These are phyloP conservation scores for Bipolaris oryzae DNA, from an alignment of 2,329 filamentous ascomycete genomes.

Conservation along the genomic window DNA sequence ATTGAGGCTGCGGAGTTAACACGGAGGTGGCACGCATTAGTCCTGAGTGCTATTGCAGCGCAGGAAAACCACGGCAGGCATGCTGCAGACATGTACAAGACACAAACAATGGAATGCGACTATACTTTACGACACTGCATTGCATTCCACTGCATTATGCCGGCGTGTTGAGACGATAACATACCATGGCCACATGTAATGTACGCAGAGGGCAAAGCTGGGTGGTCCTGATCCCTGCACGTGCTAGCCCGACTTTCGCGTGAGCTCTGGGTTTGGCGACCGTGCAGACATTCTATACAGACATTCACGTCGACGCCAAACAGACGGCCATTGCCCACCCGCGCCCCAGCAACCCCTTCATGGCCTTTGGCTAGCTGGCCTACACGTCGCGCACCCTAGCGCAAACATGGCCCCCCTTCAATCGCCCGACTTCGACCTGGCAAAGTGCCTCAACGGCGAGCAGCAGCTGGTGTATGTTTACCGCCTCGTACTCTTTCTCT, in stretches of 20 bases:
- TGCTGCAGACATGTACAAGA: not conserved
- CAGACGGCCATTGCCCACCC: slow-evolving; percentile 24
- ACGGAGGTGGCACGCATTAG: slow-evolving; percentile 16
- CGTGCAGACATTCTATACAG: slow-evolving; percentile 17
- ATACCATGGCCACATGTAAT: not conserved
- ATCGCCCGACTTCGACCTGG: slow-evolving; percentile 70
- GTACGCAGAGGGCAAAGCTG: slow-evolving; percentile 1
- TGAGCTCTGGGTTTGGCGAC: slow-evolving; percentile 26
- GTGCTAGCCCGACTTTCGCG: slow-evolving; percentile 22
- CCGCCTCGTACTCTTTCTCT: slow-evolving; percentile 3
- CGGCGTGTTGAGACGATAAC: not conserved
- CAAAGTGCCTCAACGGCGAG: slow-evolving; percentile 82
- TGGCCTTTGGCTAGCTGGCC: slow-evolving; percentile 43
- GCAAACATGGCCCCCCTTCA: slow-evolving; percentile 46
- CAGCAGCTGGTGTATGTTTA: slow-evolving; percentile 75
- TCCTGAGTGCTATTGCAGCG: not conserved
- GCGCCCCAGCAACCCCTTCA: slow-evolving; percentile 26
- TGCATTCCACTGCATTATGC: not conserved
- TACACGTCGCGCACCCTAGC: slow-evolving; percentile 41
- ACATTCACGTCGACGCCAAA: slow-evolving; percentile 22
- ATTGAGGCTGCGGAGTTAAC: slow-evolving; percentile 22
- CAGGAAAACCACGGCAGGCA: not conserved
- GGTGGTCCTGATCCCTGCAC: slow-evolving; percentile 18
- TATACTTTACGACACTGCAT: not conserved
- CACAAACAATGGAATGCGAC: not conserved